Evolutionary conservation across 805 yeast genomes (phyloP), one percentile per base, ranked within the genome.

Genomic region (Lachancea nothofagi): DNA sequence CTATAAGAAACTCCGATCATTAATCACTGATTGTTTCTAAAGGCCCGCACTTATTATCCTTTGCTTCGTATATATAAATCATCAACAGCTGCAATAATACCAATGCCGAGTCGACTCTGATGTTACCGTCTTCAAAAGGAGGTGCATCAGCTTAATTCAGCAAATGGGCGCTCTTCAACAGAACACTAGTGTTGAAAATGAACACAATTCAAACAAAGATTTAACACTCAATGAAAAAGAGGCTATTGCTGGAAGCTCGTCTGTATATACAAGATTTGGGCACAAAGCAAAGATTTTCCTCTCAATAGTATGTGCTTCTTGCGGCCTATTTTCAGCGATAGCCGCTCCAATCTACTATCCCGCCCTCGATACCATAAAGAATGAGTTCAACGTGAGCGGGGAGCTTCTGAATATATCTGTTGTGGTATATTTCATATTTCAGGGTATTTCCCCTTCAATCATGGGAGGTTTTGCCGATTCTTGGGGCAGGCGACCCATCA

Each of bases 311-410:
- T 69, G 67, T 43, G 74, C 71, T 2, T 46, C 65, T 2, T 61
- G 74, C 2, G 83, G 85, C 0, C 61, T 77, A 30, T 79, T 82
- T 66, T 83, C 94, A 1, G 67, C 90, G 0, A 65, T 83, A 2
- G 77, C 89, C 0, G 74, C 82, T 48, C 84, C 94, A 0, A 83
- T 86, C 10, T 87, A 83, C 55, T 81, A 83, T 61, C 95, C 95
- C 0, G 86, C 87, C 0, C 61, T 87, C n/a, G 74, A 80, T 0
- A 66, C 70, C 5, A 63, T 88, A 7, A 74, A 78, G 34, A 46
- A 57, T 0, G 59, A 75, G 19, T 83, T 87, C 50, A 32, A 69
- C 32, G 72, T 80, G 4, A 51, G 77, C 2, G 74, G 75, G 32
- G 80, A 77, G 39, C 62, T 68, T 38, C 75, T 79, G 40, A 83